phyloP scores from a whole-genome alignment of 108 stramenopile species.

The Nannochloropsis gaditana region DNA sequence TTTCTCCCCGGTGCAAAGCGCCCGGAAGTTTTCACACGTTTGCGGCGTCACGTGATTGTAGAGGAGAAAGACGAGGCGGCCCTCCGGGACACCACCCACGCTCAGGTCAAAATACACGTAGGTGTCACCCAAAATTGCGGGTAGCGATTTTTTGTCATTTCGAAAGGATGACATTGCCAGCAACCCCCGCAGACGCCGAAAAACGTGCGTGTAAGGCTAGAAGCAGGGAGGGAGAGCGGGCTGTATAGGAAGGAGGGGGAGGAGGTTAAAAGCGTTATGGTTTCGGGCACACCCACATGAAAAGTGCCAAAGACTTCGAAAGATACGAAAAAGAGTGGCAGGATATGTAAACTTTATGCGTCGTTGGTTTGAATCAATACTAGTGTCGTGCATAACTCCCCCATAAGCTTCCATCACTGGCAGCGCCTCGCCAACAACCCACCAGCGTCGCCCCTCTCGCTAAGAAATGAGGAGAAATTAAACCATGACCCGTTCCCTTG shows the following conservation, averaged over 20 bases:
- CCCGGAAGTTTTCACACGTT: slow-evolving; percentile 41
- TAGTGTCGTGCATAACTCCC: background rate
- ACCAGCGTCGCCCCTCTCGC: too few species aligned
- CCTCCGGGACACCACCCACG: background rate
- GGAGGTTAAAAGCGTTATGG: background rate
- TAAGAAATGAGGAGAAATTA: background rate
- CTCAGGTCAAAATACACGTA: background rate
- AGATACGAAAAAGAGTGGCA: background rate
- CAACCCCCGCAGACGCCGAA: too few species aligned
- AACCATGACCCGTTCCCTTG: background rate
- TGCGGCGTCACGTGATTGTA: slow-evolving; percentile 33
- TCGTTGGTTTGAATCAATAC: too few species aligned
- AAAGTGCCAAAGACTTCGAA: background rate
- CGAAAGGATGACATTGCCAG: background rate
- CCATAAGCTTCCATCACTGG: background rate
- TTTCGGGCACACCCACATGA: background rate
- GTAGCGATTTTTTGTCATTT: background rate
- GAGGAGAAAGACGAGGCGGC: slow-evolving; percentile 23
- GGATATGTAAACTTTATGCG: too few species aligned
- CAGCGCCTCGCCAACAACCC: too few species aligned
- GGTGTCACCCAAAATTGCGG: background rate
- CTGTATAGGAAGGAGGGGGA: background rate
- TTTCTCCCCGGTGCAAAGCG: slow-evolving; percentile 46
- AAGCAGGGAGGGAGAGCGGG: background rate
- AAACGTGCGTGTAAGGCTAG: too few species aligned